Evolutionary conservation across 208 protist species (phyloP), one percentile per base, ranked within the genome.

Genomic region (Trypanosoma caninum): DNA sequence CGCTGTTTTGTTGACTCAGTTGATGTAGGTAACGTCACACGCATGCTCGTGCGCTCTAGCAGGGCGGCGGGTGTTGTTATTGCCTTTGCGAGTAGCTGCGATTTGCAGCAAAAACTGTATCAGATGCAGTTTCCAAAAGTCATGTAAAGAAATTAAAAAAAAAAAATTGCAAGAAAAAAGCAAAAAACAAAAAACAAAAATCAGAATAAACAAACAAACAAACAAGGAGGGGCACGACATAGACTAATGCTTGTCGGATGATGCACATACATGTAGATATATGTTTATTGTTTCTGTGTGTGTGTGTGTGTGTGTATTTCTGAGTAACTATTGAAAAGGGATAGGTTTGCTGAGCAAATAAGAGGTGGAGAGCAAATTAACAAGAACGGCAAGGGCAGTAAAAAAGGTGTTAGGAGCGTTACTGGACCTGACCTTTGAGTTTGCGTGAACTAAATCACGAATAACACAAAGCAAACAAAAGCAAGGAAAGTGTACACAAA

Each of bases 1-100:
- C 73, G 82, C 30, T 90, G 85, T 79, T 96, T 87, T 62, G 89
- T 93, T 23, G 89, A 96, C 69, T 81, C 85, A 2, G 89, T 96
- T 0, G 74, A 93, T 58, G 72, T 92, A 16, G 89, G 89, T 10
- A 86, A 84, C 56, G 84, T 93, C 11, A 85, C 80, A 11, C 81
- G 86, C 31, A 79, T 96, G 77, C 66, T 87, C 5, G 80, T 96
- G 30, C 86, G 89, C 11, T 91, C 84, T 4, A 93, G 86, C 67
- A 76, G 89, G 13, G 82, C 91, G 4, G 89, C 86, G 8, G 79
- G 84, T 7, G 89, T 92, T 5, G 82, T 69, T 22, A 74, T 96
- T 30, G 85, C 84, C 46, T 96, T 93, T 74, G 83, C 84, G 8
- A 74, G 70, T 57, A 93, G 89, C 72, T 92, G 86, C 66, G 89